Evolutionary conservation across 116 monocot species (phyloP).

Genomic region (Cymodocea nodosa): DNA sequence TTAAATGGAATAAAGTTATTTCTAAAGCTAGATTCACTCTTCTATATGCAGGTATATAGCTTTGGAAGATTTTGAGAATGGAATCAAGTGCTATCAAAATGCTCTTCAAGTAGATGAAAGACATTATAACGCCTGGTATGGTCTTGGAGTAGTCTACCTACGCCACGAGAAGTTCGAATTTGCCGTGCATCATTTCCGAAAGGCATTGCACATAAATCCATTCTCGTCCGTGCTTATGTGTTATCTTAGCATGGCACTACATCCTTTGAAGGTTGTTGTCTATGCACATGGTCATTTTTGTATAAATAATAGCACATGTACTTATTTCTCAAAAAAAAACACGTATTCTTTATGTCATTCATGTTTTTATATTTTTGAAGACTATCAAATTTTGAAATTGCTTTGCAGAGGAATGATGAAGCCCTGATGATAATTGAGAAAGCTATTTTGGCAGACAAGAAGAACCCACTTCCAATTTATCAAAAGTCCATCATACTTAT

Average conservation of each 20-base stretch:
- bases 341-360: not conserved
- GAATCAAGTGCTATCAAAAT: slow-evolving; percentile 79
- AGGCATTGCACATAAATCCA: slow-evolving; percentile 64
- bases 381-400: slow-evolving; percentile 4
- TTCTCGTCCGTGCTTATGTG: slow-evolving; percentile 89
- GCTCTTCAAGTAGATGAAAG: slow-evolving; percentile 89
- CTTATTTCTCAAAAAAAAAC: too few species aligned
- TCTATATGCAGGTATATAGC: slow-evolving; percentile 49
- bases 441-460: slow-evolving; percentile 70
- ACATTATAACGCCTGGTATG: slow-evolving; percentile 99
- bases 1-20: not conserved
- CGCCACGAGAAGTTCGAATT: slow-evolving; percentile 98
- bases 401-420: slow-evolving; percentile 58
- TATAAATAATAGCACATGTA: not conserved
- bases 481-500: slow-evolving; percentile 74
- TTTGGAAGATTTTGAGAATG: slow-evolving; percentile 93
- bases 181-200: slow-evolving; percentile 86
- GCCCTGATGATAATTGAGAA: slow-evolving; percentile 72
- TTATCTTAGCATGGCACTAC: slow-evolving; percentile 86
- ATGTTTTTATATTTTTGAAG: not conserved
- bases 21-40: slow-evolving; percentile 3
- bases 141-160: slow-evolving; percentile 80
- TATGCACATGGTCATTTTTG: not conserved
- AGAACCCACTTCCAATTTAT: slow-evolving; percentile 89
- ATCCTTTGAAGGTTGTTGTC: slow-evolving; percentile 58